Evolutionary conservation across 2,329 filamentous ascomycete species (phyloP), one percentile per base, ranked within the genome.

Genomic region (Niveomyces coronatus): DNA sequence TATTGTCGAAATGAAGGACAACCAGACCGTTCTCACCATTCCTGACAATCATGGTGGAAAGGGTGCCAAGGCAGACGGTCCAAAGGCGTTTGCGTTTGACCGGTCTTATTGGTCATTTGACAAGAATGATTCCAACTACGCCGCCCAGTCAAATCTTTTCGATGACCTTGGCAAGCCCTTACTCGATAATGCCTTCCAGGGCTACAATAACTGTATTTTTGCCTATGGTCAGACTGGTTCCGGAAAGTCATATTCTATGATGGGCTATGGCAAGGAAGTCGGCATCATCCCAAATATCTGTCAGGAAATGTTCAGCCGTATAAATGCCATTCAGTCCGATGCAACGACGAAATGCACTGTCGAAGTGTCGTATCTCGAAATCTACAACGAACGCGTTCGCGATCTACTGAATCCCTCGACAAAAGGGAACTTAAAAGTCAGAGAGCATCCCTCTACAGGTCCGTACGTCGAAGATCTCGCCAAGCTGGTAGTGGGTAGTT

Each of bases 161-260:
- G 71, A 79, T 38, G 91, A 96, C 56, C 65, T 98, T 45, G 91
- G 91, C 45, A 76, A 79, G 49, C 91, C 91, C 37, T 71, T 98
- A 42, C 73, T 98, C 49, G 89, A 98, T 65, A 98, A 98, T 74
- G 91, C 91, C 14, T 98, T 98, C 57, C 79, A 89, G 53, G 91
- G 91, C 31, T 98, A 96, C 68, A 96, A 98, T 70, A 98, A 96
- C 62, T 98, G 91, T 70, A 98, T 98, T 55, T 98, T 98, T 58
- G 91, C 91, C 11, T 98, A 98, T 57, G 91, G 91, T 14, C 91
- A 98, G 67, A 98, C 91, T 2, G 91, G 91, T 49, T 96, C 91
- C 1, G 91, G 91, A 62, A 98, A 98, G 65, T 95, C 87, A 13
- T 98, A 98, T 62, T 95, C 88, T 22, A 98, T 98, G 89, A 98